Base-by-base conservation (phyloP, 352 stramenopile genomes). In the Thalassiosira exigua region DNA sequence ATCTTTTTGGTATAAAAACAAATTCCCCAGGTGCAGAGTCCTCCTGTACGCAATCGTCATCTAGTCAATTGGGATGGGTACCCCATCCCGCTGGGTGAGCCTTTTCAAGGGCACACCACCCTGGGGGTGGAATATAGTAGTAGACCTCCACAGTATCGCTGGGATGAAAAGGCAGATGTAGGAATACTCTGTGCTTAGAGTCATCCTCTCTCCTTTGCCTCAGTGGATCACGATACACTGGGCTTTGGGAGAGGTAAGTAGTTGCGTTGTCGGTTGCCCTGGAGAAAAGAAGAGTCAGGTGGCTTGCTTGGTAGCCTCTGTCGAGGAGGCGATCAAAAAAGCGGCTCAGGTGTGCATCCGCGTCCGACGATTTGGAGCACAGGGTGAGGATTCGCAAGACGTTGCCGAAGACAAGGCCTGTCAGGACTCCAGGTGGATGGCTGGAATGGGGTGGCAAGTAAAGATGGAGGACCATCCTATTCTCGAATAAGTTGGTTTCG, bases 381-480 rank as follows among this genome's bases (percentile, higher is more conserved):
- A 77, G 54, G 27, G 41, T 26, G 27, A 64, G 62, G 24, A 77
- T 52, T 1, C 67, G 50, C 26, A 71, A 41, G 1, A 77, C 21
- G 21, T 81, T 27, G 0, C 73, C 73, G 11, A 68, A 51, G 1
- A 86, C 54, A 3, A 86, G 27, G 0, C 72, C 58, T 0, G 7
- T 60, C 1, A 76, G 12, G 2, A 74, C 30, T 24, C 69, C 69
- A 17, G 68, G 73, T 24, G 74, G 51, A 30, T 86, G 79, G 3
- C 41, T 29, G 11, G 79, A 83, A 14, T 69, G 48, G 4, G 73
- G 51, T 39, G 79, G 79, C 0, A 84, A 58, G 36, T 81, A 84
- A 1, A 81, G 52, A 29, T 81, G 74, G 0, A 86, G 54, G 30
- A 53, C 66, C 39, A 83, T 50, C 3, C 24, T n/a, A 44, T 83